A percentile compares a stretch with the other conserved stretches of the same genome.
Conservation (phyloP, 495 filamentous ascomycete genomes). For the Pseudomonodictys pantanalensis region DNA sequence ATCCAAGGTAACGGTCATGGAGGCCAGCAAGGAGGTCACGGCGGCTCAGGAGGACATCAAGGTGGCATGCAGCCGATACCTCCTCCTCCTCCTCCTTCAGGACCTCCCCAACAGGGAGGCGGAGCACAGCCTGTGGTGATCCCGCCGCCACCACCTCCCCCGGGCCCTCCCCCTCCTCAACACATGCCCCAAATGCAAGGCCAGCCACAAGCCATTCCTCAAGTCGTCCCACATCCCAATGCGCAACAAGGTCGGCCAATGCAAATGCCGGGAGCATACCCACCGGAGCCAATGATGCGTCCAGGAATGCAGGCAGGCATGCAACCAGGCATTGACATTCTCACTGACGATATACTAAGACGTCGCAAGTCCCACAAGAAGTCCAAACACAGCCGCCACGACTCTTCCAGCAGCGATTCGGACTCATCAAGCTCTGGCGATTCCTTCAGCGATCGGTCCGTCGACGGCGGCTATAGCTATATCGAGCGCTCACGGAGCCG, state of each 20-base stretch:
- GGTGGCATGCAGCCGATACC: neutral
- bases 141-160: constrained; percentile 1
- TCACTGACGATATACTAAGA: neutral
- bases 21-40: no score
- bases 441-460: neutral
- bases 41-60: no score
- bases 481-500: neutral
- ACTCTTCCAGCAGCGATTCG: neutral
- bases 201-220: neutral
- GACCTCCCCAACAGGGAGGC: neutral
- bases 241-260: neutral
- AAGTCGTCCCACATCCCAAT: neutral
- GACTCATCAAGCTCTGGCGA: neutral
- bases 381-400: neutral
- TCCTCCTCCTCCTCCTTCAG: neutral
- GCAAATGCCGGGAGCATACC: constrained; percentile 9
- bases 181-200: neutral
- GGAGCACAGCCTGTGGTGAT: neutral
- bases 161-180: neutral
- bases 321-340: neutral
- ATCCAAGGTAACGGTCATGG: neutral
- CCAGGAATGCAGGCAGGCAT: neutral
- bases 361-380: constrained; percentile 5
- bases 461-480: neutral
- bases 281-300: neutral